Evolutionary conservation across 352 stramenopile genomes (phyloP).

Genomic region (Pythium myriotylum): DNA sequence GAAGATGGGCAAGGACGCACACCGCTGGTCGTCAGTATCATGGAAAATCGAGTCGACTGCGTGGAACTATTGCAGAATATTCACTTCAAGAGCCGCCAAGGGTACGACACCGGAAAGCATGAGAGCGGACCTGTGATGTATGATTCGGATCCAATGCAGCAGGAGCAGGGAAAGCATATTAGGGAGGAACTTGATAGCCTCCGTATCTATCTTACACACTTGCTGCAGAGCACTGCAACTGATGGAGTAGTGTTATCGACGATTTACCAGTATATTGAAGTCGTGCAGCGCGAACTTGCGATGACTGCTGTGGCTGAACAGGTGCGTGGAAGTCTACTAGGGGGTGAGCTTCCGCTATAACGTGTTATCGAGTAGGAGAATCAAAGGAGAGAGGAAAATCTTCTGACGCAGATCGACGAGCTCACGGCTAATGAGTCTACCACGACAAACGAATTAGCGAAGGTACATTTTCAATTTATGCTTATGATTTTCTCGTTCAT

Average conservation of each 20-base stretch:
- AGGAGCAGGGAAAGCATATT: neutral
- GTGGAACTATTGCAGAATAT: conserved; percentile 59
- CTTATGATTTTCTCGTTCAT: no score
- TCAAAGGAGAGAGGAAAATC: conserved; percentile 20
- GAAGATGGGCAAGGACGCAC: conserved; percentile 66
- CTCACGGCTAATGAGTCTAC: conserved; percentile 24
- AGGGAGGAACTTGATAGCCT: conserved; percentile 20
- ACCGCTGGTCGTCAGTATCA: conserved; percentile 64
- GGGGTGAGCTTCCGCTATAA: neutral
- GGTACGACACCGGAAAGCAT: neutral
- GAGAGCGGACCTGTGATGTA: conserved; percentile 7
- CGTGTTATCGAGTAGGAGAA: conserved; percentile 9
- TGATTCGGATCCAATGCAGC: conserved; percentile 1
- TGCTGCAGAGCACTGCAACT: conserved; percentile 13
- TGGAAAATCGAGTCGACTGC: conserved; percentile 72
- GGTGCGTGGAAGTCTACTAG: conserved; percentile 8
- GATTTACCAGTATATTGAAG: conserved; percentile 29
- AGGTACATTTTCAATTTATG: conserved; percentile 25
- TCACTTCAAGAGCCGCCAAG: conserved; percentile 4
- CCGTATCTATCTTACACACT: conserved; percentile 15
- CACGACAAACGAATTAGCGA: conserved; percentile 13
- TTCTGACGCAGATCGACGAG: conserved; percentile 21
- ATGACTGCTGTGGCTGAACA: neutral
- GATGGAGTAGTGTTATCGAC: conserved; percentile 21
- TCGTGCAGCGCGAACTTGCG: conserved; percentile 8